Conservation (phyloP, 495 filamentous ascomycete species). For the Corynascus novoguineensis region DNA sequence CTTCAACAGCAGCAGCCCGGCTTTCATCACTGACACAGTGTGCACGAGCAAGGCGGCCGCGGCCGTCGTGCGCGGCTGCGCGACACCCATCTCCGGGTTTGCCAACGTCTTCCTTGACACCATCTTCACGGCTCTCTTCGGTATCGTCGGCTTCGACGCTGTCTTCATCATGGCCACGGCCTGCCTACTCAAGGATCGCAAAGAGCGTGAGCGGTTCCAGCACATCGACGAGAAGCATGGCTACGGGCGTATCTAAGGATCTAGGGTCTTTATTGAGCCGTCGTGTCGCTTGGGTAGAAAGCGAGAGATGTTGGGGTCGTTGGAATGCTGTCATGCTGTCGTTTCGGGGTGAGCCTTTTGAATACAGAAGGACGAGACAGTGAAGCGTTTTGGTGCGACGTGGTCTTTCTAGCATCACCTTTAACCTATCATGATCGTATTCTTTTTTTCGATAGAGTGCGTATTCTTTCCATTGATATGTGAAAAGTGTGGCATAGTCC, state of each 20-base stretch:
- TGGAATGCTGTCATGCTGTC: not conserved
- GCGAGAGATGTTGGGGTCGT: too few relatives aligned
- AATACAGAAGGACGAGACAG: not conserved
- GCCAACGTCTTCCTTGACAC: slow-evolving; percentile 62
- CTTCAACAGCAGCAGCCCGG: slow-evolving; percentile 57
- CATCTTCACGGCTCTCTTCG: slow-evolving; percentile 71
- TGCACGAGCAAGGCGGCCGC: slow-evolving; percentile 60
- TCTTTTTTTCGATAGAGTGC: not conserved
- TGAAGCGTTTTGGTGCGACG: not conserved
- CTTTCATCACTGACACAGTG: slow-evolving; percentile 54
- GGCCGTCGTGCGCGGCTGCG: slow-evolving; percentile 59
- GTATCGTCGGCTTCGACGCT: slow-evolving; percentile 63
- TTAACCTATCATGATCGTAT: not conserved
- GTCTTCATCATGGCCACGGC: slow-evolving; percentile 59
- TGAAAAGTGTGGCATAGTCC: not conserved
- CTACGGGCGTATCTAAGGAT: slow-evolving; percentile 30
- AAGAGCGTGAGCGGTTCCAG: slow-evolving; percentile 63
- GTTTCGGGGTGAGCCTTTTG: not conserved
- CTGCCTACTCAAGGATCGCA: slow-evolving; percentile 65
- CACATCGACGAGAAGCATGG: slow-evolving; percentile 69
- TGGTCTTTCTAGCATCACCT: not conserved
- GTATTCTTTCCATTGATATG: not conserved
- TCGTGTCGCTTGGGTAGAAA: too few relatives aligned
- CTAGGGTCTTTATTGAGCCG: not conserved
- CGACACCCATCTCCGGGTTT: slow-evolving; percentile 55